Percentiles rank a stretch among this genome's conserved stretches.
Conservation (phyloP, 129 eudicot species). For the Heracleum sosnowskyi region DNA sequence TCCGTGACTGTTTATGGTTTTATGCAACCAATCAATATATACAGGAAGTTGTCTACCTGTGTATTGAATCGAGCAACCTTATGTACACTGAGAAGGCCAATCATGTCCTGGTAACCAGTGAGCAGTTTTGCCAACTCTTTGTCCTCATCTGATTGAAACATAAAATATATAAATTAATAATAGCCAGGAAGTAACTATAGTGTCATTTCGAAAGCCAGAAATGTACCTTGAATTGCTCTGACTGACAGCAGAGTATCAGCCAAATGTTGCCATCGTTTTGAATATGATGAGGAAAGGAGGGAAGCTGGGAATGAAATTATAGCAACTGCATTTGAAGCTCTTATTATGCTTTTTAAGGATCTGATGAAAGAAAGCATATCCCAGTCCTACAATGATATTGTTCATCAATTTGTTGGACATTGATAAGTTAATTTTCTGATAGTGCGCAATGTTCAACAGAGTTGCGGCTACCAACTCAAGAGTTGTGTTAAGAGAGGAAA, state of each 20-base stretch:
- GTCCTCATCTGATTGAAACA: conserved; percentile 68
- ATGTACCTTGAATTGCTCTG: conserved; percentile 87
- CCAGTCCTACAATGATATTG: conserved; percentile 59
- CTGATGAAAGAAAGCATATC: conserved; percentile 81
- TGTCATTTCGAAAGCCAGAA: conserved; percentile 1
- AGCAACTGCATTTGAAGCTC: conserved; percentile 86
- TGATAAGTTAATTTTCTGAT: background rate
- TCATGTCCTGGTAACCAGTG: conserved; percentile 96
- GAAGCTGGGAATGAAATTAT: conserved; percentile 77
- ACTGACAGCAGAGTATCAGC: conserved; percentile 93
- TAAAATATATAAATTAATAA: conserved; percentile 10
- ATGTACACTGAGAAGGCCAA: conserved; percentile 83
- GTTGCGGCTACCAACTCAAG: conserved; percentile 10
- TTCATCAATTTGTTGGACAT: background rate
- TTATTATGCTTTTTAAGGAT: conserved; percentile 67
- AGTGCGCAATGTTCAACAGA: background rate
- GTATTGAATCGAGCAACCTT: conserved; percentile 87
- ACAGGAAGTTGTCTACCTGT: conserved; percentile 44
- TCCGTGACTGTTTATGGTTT: background rate
- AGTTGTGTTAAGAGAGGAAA: background rate
- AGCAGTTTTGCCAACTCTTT: conserved; percentile 87
- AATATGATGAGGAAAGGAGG: conserved; percentile 59
- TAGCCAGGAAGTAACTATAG: background rate
- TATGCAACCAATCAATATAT: background rate
- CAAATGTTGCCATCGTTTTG: conserved; percentile 91